Evolutionary conservation across 2,329 filamentous ascomycete species (phyloP).

Genomic region (Cordyceps javanica): DNA sequence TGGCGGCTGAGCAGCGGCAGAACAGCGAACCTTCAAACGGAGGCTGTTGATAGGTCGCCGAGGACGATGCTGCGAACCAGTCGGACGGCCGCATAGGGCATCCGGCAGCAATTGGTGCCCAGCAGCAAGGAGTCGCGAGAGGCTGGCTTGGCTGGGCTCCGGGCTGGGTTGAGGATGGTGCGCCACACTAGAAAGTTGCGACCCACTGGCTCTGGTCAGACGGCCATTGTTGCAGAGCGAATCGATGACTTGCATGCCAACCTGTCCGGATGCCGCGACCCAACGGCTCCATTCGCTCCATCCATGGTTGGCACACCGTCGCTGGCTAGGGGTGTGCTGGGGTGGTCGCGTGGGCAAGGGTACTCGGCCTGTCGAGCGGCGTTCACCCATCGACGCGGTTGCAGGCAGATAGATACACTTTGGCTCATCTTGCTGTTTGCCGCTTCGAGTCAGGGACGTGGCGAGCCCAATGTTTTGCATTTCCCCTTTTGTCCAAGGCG

Average conservation of each 20-base stretch:
- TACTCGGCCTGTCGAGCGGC: background rate
- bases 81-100: constrained; percentile 4
- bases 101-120: constrained; percentile 6
- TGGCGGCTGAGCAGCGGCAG: constrained; percentile 12
- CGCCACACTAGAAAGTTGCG: constrained; percentile 7
- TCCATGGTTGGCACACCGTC: background rate
- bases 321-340: background rate
- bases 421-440: background rate
- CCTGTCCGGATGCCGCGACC: constrained; percentile 5
- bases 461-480: background rate
- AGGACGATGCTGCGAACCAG: constrained; percentile 5
- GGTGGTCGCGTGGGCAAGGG: constrained; percentile 11
- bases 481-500: constrained; percentile 2
- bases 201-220: constrained; percentile 12
- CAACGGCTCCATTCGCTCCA: constrained; percentile 7
- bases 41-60: constrained; percentile 7
- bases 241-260: constrained; percentile 13
- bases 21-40: background rate
- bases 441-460: constrained; percentile 9
- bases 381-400: background rate
- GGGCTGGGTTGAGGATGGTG: background rate
- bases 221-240: constrained; percentile 11
- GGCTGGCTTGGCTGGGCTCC: constrained; percentile 1
- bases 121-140: background rate
- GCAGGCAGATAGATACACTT: background rate